These are phyloP conservation scores for Brassica rapa DNA, from an alignment of 345 rosid species.

Conservation along the genomic window DNA sequence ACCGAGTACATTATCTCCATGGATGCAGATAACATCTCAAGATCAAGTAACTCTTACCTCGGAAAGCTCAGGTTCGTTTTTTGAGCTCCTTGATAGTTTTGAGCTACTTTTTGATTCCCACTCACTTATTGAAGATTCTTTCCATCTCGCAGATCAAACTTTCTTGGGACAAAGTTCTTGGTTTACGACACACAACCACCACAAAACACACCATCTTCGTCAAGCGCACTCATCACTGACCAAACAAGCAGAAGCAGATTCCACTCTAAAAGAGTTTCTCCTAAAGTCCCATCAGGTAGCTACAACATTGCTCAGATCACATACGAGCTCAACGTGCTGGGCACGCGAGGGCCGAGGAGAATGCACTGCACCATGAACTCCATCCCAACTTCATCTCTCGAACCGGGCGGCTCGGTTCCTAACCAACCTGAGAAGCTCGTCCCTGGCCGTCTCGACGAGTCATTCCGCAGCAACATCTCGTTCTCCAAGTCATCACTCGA, in stretches of 20 bases:
- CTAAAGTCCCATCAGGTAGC: conserved; percentile 65
- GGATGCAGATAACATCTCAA: conserved; percentile 69
- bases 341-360: conserved; percentile 65
- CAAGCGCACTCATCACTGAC: conserved; percentile 47
- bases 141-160: conserved; percentile 54
- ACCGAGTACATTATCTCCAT: conserved; percentile 72
- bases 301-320: conserved; percentile 59
- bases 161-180: conserved; percentile 67
- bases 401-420: conserved; percentile 57
- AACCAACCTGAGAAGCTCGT: conserved; percentile 58
- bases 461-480: conserved; percentile 58
- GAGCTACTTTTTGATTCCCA: no score
- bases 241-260: conserved; percentile 55
- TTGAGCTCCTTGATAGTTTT: no score
- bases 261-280: conserved; percentile 63
- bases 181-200: conserved; percentile 70
- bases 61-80: conserved; percentile 62
- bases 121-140: background rate
- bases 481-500: conserved; percentile 58
- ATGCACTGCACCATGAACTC: conserved; percentile 72
- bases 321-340: conserved; percentile 63
- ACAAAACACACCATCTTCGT: conserved; percentile 33
- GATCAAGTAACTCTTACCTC: conserved; percentile 64
- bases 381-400: conserved; percentile 57
- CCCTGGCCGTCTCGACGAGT: conserved; percentile 47